Evolutionary conservation across 257 asterid genomes (phyloP), one percentile per base, ranked within the genome.

Genomic region (Lycium ferocissimum): DNA sequence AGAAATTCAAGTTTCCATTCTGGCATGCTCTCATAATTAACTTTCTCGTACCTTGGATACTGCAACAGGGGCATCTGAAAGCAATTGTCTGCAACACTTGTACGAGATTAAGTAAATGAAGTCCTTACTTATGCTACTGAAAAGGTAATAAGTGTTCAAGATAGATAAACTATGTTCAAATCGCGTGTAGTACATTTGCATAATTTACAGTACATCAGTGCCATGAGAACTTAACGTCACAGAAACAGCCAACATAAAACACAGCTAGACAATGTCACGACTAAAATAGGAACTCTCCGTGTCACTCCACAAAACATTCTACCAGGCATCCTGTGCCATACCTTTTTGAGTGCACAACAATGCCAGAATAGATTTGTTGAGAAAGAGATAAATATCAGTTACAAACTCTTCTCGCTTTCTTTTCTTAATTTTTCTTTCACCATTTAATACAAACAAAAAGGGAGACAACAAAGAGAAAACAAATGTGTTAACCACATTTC

Each of bases 281-380:
- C 73, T 6, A 66, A 75, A 22, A 22, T 11, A 20, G 62, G 22
- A 22, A 0, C 5, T 10, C 22, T 49, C 40, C 63, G 82, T 51
- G 9, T 26, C 63, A 51, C 47, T 51, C 7, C 26, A 76, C 9
- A 76, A 10, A n/a, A 2, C 47, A 75, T 75, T 75, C 20, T 10
- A 75, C 79, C 43, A 8, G 8, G 79, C 79, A 14, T 17, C 35
- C 11, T 40, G 79, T 71, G 56, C 56, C 35, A 71, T 35, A 0
- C 56, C 10, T 9, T 69, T 76, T 76, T 76, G 63, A 76, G 22
- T 51, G 62, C 82, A 76, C 47, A 76, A 51, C 63, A 76, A 13
- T 26, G 63, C 47, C 45, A 76, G 62, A 75, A 22, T 12, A 75
- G 13, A 75, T 54, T 75, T 49, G 45, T 75, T 49, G 62, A 0